phyloP scores from a whole-genome alignment of 2,329 filamentous ascomycete genomes.

The Hirsutella thompsonii region DNA sequence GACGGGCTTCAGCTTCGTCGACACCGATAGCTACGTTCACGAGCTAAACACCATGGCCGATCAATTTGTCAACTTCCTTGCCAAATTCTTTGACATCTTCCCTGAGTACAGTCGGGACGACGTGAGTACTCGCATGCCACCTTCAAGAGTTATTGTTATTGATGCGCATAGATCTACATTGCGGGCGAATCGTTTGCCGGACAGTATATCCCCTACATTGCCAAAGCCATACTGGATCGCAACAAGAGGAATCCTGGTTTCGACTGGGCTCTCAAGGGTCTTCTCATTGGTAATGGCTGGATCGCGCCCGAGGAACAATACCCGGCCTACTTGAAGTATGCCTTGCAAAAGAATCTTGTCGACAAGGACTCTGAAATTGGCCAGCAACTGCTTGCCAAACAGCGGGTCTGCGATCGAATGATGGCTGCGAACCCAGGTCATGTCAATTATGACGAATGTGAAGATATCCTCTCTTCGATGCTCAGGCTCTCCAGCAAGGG shows the following conservation, averaged over 20 bases:
- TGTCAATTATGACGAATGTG: constrained; percentile 61
- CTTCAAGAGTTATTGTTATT: constrained; percentile 5
- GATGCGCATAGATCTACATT: constrained; percentile 60
- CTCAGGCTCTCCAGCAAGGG: constrained; percentile 50
- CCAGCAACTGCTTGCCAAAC: constrained; percentile 53
- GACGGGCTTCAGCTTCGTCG: constrained; percentile 90
- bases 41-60: constrained; percentile 82
- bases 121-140: constrained; percentile 42
- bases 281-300: constrained; percentile 97
- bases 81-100: constrained; percentile 84
- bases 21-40: constrained; percentile 74
- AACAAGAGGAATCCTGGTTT: constrained; percentile 44
- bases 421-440: constrained; percentile 31
- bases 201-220: constrained; percentile 94
- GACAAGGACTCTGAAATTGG: constrained; percentile 51
- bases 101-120: constrained; percentile 87
- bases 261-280: constrained; percentile 66
- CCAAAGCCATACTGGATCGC: constrained; percentile 76
- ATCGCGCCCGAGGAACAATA: constrained; percentile 87
- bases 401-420: constrained; percentile 55
- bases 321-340: constrained; percentile 69
- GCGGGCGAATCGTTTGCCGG: constrained; percentile 95
- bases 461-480: constrained; percentile 61
- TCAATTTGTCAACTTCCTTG: constrained; percentile 78
- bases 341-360: constrained; percentile 64